Evolutionary conservation across 148 eudicot species (phyloP).

Genomic region (Chenopodium suecicum): DNA sequence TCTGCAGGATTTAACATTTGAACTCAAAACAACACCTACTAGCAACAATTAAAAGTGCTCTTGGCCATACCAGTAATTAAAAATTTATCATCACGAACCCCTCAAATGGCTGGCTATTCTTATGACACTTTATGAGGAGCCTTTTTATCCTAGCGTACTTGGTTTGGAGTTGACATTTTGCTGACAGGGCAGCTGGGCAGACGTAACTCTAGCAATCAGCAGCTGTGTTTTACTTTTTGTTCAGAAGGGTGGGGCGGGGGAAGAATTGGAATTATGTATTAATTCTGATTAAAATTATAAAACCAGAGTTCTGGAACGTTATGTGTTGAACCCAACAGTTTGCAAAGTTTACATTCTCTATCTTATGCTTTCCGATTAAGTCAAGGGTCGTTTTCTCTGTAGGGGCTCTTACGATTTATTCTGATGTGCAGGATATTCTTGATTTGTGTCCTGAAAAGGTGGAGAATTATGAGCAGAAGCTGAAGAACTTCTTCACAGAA

Average conservation of each 20-base stretch:
- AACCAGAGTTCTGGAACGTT: neutral
- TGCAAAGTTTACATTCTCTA: neutral
- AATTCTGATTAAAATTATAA: neutral
- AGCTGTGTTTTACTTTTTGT: neutral
- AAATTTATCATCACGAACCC: too few species aligned
- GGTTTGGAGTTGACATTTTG: neutral
- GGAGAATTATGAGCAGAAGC: conserved; percentile 88
- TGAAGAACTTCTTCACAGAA: conserved; percentile 85
- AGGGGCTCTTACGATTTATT: neutral
- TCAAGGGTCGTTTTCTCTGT: neutral
- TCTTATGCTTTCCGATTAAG: neutral
- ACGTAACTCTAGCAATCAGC: neutral
- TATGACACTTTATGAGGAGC: neutral
- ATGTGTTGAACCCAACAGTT: neutral
- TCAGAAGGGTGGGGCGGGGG: neutral
- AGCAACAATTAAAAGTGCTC: too few species aligned
- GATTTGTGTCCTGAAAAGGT: conserved; percentile 90
- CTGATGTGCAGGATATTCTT: conserved; percentile 62
- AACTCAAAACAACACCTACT: too few species aligned
- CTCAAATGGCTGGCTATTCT: neutral
- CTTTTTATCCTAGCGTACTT: neutral
- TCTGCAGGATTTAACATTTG: neutral
- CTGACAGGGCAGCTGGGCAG: neutral
- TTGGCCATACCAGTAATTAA: neutral
- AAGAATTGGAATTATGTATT: neutral